Percentiles rank a stretch among this genome's conserved stretches.
phyloP scores from a whole-genome alignment of 2,329 filamentous ascomycete genomes.

The Penicillium verrucosum region DNA sequence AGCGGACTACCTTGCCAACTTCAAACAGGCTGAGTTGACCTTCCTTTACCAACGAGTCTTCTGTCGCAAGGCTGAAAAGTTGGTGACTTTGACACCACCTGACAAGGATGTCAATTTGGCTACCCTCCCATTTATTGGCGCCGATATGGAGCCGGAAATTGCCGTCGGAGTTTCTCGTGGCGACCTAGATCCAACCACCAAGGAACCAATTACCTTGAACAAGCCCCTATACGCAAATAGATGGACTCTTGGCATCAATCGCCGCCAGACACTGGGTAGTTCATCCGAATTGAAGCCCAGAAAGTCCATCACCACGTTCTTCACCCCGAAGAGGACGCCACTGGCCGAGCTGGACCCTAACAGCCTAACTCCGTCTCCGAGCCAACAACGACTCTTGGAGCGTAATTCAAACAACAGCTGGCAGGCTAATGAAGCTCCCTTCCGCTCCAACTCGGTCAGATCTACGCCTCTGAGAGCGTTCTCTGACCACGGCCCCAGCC shows the following conservation, averaged over 20 bases:
- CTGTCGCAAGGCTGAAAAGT: conserved; percentile 66
- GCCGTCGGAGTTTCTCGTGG: conserved; percentile 74
- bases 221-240: conserved; percentile 34
- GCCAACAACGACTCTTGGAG: conserved; percentile 58
- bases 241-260: conserved; percentile 34
- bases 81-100: conserved; percentile 73
- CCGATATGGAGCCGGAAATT: conserved; percentile 63
- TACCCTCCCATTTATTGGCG: conserved; percentile 78
- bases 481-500: conserved; percentile 40
- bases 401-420: conserved; percentile 54
- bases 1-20: conserved; percentile 73
- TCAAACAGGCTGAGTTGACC: conserved; percentile 83
- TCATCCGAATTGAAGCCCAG: conserved; percentile 56
- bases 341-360: conserved; percentile 67
- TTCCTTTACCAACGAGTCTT: conserved; percentile 95
- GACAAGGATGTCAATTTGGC: conserved; percentile 61
- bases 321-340: conserved; percentile 61
- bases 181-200: conserved; percentile 86
- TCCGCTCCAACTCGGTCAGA: conserved; percentile 34
- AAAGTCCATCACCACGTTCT: conserved; percentile 62
- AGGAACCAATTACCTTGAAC: conserved; percentile 55
- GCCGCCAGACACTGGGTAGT: conserved; percentile 42
- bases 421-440: conserved; percentile 51
- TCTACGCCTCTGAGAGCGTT: conserved; percentile 37
- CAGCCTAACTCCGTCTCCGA: conserved; percentile 63